Percentiles rank a stretch among this genome's conserved stretches.
Conservation (phyloP, 1,284 basidiomycete genomes). For the Pseudozyma tsukubaensis region DNA sequence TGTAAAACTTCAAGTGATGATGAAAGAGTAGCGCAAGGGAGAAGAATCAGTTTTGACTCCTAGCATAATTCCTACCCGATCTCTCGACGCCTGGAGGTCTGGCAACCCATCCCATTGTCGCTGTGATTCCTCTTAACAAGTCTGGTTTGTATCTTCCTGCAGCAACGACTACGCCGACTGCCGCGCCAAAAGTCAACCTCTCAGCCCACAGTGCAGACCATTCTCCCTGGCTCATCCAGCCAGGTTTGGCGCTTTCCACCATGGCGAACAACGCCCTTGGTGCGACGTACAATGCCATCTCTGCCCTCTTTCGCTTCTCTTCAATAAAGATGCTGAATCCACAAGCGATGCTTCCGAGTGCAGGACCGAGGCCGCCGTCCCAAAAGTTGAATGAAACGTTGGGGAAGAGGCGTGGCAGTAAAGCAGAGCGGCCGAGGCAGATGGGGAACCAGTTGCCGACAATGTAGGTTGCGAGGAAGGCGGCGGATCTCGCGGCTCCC, state of each 20-base stretch:
- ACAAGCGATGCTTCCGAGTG: conserved; percentile 48
- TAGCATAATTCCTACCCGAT: conserved; percentile 32
- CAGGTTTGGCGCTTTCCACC: conserved; percentile 52
- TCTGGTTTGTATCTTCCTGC: conserved; percentile 56
- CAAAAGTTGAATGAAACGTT: conserved; percentile 44
- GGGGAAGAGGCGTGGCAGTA: conserved; percentile 55
- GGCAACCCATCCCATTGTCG: conserved; percentile 57
- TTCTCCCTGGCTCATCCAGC: conserved; percentile 54
- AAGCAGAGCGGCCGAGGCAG: conserved; percentile 46
- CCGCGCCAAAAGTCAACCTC: conserved; percentile 51
- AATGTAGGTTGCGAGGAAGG: conserved; percentile 69
- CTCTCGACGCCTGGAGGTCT: conserved; percentile 11
- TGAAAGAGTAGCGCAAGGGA: too few species aligned
- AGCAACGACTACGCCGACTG: conserved; percentile 50
- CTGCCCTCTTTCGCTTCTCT: conserved; percentile 68
- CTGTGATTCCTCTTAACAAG: conserved; percentile 55
- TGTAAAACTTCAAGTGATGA: too few species aligned
- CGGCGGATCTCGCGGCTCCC: conserved; percentile 66
- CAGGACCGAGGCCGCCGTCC: conserved; percentile 56
- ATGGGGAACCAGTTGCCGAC: conserved; percentile 68
- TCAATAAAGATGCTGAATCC: conserved; percentile 68
- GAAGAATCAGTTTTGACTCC: conserved; percentile 1
- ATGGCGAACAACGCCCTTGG: conserved; percentile 68
- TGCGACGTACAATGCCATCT: conserved; percentile 70
- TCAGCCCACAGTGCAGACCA: conserved; percentile 54